Base-by-base conservation (phyloP, 768 basidiomycete species). In the Leccinum broughii region DNA sequence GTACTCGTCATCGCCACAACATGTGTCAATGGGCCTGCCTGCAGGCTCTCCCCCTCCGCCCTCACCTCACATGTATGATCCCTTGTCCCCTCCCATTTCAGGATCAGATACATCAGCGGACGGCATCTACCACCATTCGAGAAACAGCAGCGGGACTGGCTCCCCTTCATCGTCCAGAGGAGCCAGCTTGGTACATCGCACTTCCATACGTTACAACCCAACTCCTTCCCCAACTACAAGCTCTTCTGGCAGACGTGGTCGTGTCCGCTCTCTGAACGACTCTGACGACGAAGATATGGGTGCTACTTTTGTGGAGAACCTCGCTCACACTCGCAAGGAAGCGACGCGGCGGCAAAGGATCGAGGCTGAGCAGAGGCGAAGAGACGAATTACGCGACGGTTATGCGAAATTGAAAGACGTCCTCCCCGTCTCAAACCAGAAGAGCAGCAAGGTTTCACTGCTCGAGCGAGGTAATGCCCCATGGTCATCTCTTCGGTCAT, bases 21-120 rank as follows among this genome's bases (percentile, higher is more conserved):
- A 88, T 88, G 87, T 82, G 69, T 73, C 70, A 72, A 79, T 88
- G 80, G 84, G 81, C 59, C 76, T 87, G 74, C 78, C 85, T 76
- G 78, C 81, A 69, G 85, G 76, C 69, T 77, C 90, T 67, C 88
- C 91, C 71, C 87, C 90, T 71, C 86, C 86, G 68, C 84, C 87
- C 66, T 88, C 88, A 64, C 85, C 89, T 75, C 83, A 87, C 78
- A 83, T 89, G 77, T 92, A 92, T 76, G 89, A 90, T 78, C 87
- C 90, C 73, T 79, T 92, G 68, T 91, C 90, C 58, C 91, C 91
- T 73, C 89, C 88, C 77, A 81, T 91, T 72, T 92, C 90, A 80
- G 90, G 90, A 78, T 92, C 91, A 78, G 91, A 93, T 77, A 90
- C 89, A 73, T 92, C 91, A 71, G 89, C 81, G 67, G 90, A 92